Evolutionary conservation across 1,139 yeast species (phyloP), one percentile per base, ranked within the genome.

Genomic region (Komagataea norvegica): DNA sequence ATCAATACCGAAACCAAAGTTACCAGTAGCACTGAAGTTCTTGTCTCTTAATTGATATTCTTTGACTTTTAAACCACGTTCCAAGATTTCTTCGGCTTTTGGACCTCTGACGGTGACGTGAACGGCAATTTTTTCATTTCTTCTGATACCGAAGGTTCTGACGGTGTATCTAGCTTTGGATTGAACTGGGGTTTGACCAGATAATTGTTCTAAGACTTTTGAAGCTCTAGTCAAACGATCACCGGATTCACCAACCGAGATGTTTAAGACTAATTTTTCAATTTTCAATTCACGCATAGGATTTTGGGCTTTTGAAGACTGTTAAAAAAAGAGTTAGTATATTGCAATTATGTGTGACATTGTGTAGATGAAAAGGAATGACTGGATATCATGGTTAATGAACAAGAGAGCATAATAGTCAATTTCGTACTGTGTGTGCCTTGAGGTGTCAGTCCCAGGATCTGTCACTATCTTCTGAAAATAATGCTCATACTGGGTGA

Each of bases 141-240:
- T 87, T 83, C 99, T 88, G 81, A 91, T 91, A 81, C 97, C 96
- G 74, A 91, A 91, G 54, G 97, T 86, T 85, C 99, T 87, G 68
- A 91, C 96, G 58, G 98, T 91, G 88, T 91, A 91, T 79, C 98
- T 86, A 64, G 98, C 98, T 84, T 93, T 91, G 64, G 98, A 89
- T 76, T 87, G 96, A 62, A 91, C 99, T 71, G 98, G 98, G 64
- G 98, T 91, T 78, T 91, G 99, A 88, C 98, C 98, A 60, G 97
- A 89, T 65, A 91, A 85, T 79, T 93, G 98, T 79, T 91, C 99
- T 69, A 91, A 82, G 65, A 91, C 98, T 83, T 91, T 91, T 68
- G 98, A 93, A 64, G 98, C 99, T 86, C 99, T 91, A 79, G 99
- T 91, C 74, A 91, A 87, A 82, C 97, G 85, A 75, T 91, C 99